Evolutionary conservation across 148 eudicot species (phyloP), one percentile per base, ranked within the genome.

Genomic region (Hydrangea macrophylla): DNA sequence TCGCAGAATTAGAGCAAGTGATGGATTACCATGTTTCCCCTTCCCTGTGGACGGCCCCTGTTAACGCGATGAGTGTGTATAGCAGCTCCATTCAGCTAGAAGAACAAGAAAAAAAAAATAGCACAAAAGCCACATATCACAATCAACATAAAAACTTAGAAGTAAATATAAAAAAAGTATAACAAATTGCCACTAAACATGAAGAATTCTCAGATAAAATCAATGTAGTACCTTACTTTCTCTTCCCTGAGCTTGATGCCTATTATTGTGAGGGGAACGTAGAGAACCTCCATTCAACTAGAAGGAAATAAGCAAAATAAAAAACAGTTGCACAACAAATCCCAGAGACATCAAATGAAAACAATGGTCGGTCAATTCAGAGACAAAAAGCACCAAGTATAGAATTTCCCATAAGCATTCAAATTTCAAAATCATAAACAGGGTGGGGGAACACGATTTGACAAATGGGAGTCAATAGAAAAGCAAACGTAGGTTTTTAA

Each of bases 281-380:
- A 64, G 39, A 67, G 78, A 17, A 60, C 8, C 78, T 64, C 77
- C 84, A 65, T 84, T 73, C 65, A 78, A 42, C 88, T 81, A 70
- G 7, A 64, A 48, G 48, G 25, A 65, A 72, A 64, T 11, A 56
- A 18, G 45, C 32, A 33, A 65, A 35, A 53, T 1, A 26, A 9
- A 28, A 39, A 25, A 9, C 24, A 12, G 42, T 40, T 63, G 61
- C 60, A 25, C 62, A 35, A 35, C 39, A 35, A 4, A n/a, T 53
- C 1, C 36, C 58, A 42, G 55, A 15, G 26, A 69, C 62, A 48
- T 51, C 50, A 55, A 2, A 35, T 5, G 45, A 68, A 61, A 25
- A 40, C 50, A 11, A 44, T 56, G 54, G 33, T 35, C 39, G 8
- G n/a, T n/a, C n/a, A 36, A 18, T 15, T 15, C 22, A 62, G 39